A percentile compares a stretch with the other conserved stretches of the same genome.
Evolutionary conservation across 352 stramenopile genomes (phyloP).

Genomic region (Pythium insidiosum): DNA sequence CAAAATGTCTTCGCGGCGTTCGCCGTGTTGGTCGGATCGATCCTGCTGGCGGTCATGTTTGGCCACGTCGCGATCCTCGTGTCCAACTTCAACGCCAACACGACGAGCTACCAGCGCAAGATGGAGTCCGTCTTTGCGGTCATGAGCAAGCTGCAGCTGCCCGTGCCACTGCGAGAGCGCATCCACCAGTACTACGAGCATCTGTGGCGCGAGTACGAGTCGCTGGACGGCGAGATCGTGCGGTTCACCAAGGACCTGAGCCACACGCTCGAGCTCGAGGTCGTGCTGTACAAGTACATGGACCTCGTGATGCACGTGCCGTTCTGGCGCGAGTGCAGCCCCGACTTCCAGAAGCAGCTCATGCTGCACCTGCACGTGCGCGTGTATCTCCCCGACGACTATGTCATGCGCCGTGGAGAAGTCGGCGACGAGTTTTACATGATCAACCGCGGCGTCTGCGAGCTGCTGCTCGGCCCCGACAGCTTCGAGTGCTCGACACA

Average conservation of each 20-base stretch:
- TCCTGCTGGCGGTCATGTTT: constrained; percentile 59
- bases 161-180: constrained; percentile 31
- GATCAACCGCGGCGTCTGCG: constrained; percentile 51
- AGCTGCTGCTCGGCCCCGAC: constrained; percentile 19
- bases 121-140: constrained; percentile 57
- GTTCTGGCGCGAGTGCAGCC: constrained; percentile 39
- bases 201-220: constrained; percentile 59
- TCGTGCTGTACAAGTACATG: constrained; percentile 72
- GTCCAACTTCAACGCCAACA: constrained; percentile 46
- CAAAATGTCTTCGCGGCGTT: constrained; percentile 42
- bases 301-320: constrained; percentile 50
- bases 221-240: constrained; percentile 38
- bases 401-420: constrained; percentile 50
- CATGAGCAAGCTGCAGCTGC: constrained; percentile 50
- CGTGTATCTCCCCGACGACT: constrained; percentile 71
- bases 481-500: constrained; percentile 20
- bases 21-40: constrained; percentile 36
- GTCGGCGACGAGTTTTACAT: constrained; percentile 62
- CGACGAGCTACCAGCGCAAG: constrained; percentile 50
- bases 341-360: constrained; percentile 64
- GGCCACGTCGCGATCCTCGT: constrained; percentile 59
- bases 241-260: constrained; percentile 45
- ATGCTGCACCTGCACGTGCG: constrained; percentile 41
- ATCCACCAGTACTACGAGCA: constrained; percentile 70
- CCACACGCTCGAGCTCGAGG: constrained; percentile 54